Evolutionary conservation across 2,329 filamentous ascomycete species (phyloP), one percentile per base, ranked within the genome.

Genomic region (Penicillium palitans): DNA sequence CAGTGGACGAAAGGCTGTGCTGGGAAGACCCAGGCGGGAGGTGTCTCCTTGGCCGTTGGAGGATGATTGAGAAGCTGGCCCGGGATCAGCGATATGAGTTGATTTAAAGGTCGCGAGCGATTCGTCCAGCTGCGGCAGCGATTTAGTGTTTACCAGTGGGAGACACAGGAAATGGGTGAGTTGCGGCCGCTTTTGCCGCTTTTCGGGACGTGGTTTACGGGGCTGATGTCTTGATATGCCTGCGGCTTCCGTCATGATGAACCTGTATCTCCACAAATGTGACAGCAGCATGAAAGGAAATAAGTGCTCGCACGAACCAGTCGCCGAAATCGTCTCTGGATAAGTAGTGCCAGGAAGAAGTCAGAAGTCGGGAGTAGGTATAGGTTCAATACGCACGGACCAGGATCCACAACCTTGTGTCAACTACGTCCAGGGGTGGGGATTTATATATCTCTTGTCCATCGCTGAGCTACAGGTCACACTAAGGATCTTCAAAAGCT

Each of bases 1-100:
- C 0, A 90, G 76, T 0, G 91, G 91, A 29, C 92, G 81, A 51
- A 96, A 78, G 2, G 91, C 91, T 55, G 83, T 83, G 33, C 79
- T 72, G 0, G 90, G 89, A 10, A 93, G 76, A 6, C 79, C 78
- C 2, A 70, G 63, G 78, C 35, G 59, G 74, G 62, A 77, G 73
- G 57, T 75, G 68, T 52, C 31, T 5, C 25, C 76, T 66, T 57
- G 52, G 19, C 29, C 33, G 2, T 50, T 35, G 17, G 35, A 10
- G 12, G 35, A 10, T 6, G 24, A n/a, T n/a, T 33, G 49, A 8
- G 41, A 13, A 35, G 21, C 6, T 42, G 35, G 3, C 13, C 35
- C 45, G 2, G 49, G 47, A 3, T 47, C 37, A 19, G 51, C 48
- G 10, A 49, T 47, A 47, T 64, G 45, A 2, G 51, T 44, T 3